phyloP scores from a whole-genome alignment of 2,329 filamentous ascomycete species.

The Colletotrichum lentis region DNA sequence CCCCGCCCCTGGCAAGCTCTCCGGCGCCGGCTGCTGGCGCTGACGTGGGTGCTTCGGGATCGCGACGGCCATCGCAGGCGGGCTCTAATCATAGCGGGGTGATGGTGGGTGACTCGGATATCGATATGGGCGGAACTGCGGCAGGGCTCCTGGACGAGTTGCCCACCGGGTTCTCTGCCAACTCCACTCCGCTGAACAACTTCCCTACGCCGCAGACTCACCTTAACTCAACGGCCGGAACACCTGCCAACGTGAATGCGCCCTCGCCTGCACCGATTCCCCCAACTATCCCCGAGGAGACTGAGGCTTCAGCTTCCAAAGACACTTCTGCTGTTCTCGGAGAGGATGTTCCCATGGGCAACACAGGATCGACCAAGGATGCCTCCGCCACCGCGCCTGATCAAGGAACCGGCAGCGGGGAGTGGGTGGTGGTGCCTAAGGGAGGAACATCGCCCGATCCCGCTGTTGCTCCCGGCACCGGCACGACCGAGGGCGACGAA shows the following conservation, averaged over 20 bases:
- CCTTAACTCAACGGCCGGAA: constrained; percentile 64
- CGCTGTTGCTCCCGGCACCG: constrained; percentile 39
- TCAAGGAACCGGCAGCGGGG: constrained; percentile 63
- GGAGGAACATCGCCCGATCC: constrained; percentile 58
- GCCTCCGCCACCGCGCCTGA: constrained; percentile 56
- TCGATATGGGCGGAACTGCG: constrained; percentile 71
- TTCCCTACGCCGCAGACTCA: constrained; percentile 69
- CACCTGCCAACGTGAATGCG: constrained; percentile 59
- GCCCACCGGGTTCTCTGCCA: constrained; percentile 67
- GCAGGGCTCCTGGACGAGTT: constrained; percentile 74
- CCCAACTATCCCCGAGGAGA: constrained; percentile 41
- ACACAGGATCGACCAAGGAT: constrained; percentile 52
- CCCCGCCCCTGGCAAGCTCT: constrained; percentile 33
- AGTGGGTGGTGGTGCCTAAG: constrained; percentile 80
- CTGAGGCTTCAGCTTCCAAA: constrained; percentile 33
- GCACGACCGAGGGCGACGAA: constrained; percentile 26
- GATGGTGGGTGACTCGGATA: constrained; percentile 66
- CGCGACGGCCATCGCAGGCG: constrained; percentile 63
- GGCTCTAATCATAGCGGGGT: constrained; percentile 65
- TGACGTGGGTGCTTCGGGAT: constrained; percentile 45
- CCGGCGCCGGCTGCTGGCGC: constrained; percentile 37
- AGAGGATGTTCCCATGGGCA: constrained; percentile 61
- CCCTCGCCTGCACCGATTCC: constrained; percentile 55
- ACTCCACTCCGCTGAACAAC: constrained; percentile 67
- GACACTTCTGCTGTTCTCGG: constrained; percentile 37